Conservation (phyloP, 148 eudicot species). For the Drosera capensis region DNA sequence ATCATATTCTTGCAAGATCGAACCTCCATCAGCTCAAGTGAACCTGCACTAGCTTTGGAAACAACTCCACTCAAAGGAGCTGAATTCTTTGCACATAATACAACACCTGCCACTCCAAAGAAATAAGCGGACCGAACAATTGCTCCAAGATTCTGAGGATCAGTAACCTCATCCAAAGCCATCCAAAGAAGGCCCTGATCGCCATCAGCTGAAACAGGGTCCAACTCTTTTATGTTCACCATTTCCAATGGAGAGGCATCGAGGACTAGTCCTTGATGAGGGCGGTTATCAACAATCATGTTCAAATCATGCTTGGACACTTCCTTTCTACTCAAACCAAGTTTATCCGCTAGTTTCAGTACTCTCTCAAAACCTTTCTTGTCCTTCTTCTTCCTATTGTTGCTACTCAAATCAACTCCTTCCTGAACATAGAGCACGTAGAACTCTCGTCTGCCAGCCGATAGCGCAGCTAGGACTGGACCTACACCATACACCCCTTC, state of each 20-base stretch:
- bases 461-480: conserved; percentile 86
- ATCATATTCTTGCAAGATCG: conserved; percentile 95
- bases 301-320: conserved; percentile 93
- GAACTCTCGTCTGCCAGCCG: conserved; percentile 70
- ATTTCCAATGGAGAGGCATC: conserved; percentile 90
- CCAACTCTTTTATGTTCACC: conserved; percentile 63
- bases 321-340: conserved; percentile 53
- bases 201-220: conserved; percentile 28
- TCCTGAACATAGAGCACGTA: conserved; percentile 71
- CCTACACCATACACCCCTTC: conserved; percentile 94
- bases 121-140: conserved; percentile 83
- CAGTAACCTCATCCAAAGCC: conserved; percentile 92
- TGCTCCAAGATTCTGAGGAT: conserved; percentile 96
- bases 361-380: conserved; percentile 88
- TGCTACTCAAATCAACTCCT: conserved; percentile 65
- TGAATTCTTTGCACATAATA: conserved; percentile 89
- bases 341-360: conserved; percentile 53
- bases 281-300: conserved; percentile 81
- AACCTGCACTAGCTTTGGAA: conserved; percentile 97
- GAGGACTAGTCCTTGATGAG: conserved; percentile 92
- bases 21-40: conserved; percentile 80
- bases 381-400: conserved; percentile 76
- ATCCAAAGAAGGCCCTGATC: conserved; percentile 67
- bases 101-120: conserved; percentile 84
- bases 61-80: conserved; percentile 97